These are phyloP conservation scores for Lepraria neglecta DNA, from an alignment of 495 filamentous ascomycete species.

Conservation along the genomic window DNA sequence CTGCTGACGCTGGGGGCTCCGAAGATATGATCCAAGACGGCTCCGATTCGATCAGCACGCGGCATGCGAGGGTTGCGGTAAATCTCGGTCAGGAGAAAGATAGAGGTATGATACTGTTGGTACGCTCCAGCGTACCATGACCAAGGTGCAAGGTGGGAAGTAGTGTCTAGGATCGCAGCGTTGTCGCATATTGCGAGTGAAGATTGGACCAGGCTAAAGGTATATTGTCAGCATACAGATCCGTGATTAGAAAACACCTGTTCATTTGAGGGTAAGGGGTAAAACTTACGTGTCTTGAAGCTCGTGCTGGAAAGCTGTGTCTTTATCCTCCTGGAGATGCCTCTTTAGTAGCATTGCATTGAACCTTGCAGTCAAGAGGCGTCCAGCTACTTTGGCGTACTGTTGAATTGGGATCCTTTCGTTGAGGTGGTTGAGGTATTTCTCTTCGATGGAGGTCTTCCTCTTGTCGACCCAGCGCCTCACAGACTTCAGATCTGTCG, in stretches of 20 bases:
- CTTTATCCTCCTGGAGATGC: slow-evolving; percentile 23
- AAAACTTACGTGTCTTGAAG: slow-evolving; percentile 39
- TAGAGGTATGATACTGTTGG: slow-evolving; percentile 50
- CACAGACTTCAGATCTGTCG: slow-evolving; percentile 6
- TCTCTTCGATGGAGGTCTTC: slow-evolving; percentile 1
- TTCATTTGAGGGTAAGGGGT: slow-evolving; percentile 36
- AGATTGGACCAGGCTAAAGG: slow-evolving; percentile 1
- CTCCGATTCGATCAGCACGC: slow-evolving; percentile 11
- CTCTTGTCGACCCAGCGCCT: neutral
- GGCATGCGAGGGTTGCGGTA: slow-evolving; percentile 9
- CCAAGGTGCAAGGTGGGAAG: slow-evolving; percentile 46
- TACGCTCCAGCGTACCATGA: slow-evolving; percentile 51
- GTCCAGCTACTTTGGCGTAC: slow-evolving; percentile 37
- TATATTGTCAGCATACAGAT: neutral
- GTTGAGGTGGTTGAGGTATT: slow-evolving; percentile 16
- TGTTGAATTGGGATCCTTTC: slow-evolving; percentile 47
- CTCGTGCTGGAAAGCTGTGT: slow-evolving; percentile 33
- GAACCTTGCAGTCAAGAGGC: slow-evolving; percentile 12
- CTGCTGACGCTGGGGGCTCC: slow-evolving; percentile 16
- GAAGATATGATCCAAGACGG: slow-evolving; percentile 20
- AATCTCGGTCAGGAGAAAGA: slow-evolving; percentile 48
- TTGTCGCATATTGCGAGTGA: slow-evolving; percentile 36
- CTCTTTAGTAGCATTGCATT: slow-evolving; percentile 11
- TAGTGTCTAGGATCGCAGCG: slow-evolving; percentile 53
- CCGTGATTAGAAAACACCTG: neutral